These are phyloP conservation scores for Skeletonema costatum DNA, from an alignment of 108 stramenopile species.

Conservation along the genomic window DNA sequence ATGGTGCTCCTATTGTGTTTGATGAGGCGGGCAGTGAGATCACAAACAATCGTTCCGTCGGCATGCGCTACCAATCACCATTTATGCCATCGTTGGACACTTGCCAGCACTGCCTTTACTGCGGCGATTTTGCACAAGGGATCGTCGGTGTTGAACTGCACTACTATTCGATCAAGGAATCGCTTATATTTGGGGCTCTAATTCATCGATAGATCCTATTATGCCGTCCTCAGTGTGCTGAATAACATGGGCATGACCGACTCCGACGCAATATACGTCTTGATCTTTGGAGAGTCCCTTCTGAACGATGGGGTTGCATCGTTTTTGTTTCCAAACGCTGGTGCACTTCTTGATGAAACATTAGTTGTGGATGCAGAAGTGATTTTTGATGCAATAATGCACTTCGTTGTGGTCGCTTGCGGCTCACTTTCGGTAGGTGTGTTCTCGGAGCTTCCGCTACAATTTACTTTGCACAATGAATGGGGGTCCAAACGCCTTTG, in stretches of 20 bases:
- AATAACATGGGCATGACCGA: conserved; percentile 75
- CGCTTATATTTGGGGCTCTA: conserved; percentile 84
- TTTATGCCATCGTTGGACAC: conserved; percentile 83
- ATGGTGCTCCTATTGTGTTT: conserved; percentile 91
- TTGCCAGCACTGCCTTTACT: conserved; percentile 76
- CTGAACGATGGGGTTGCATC: conserved; percentile 96
- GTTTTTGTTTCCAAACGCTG: conserved; percentile 82
- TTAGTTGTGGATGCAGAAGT: conserved; percentile 68
- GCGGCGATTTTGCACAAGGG: conserved; percentile 74
- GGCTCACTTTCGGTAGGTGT: conserved; percentile 64
- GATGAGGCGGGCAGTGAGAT: conserved; percentile 87
- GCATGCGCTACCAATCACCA: conserved; percentile 76
- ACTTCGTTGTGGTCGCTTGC: conserved; percentile 81
- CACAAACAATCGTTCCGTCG: conserved; percentile 76
- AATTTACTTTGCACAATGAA: conserved; percentile 63
- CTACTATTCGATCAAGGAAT: conserved; percentile 71
- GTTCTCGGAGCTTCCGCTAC: conserved; percentile 46
- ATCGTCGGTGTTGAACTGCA: conserved; percentile 34
- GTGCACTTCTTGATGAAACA: conserved; percentile 81
- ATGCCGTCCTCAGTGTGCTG: conserved; percentile 82
- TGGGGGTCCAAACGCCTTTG: conserved; percentile 44
- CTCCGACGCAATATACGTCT: conserved; percentile 79
- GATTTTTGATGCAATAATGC: conserved; percentile 64
- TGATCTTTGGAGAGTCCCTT: conserved; percentile 95
- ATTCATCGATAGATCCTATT: conserved; percentile 92